Conservation (phyloP, 2,329 filamentous ascomycete genomes). For the Aspergillus sergii region DNA sequence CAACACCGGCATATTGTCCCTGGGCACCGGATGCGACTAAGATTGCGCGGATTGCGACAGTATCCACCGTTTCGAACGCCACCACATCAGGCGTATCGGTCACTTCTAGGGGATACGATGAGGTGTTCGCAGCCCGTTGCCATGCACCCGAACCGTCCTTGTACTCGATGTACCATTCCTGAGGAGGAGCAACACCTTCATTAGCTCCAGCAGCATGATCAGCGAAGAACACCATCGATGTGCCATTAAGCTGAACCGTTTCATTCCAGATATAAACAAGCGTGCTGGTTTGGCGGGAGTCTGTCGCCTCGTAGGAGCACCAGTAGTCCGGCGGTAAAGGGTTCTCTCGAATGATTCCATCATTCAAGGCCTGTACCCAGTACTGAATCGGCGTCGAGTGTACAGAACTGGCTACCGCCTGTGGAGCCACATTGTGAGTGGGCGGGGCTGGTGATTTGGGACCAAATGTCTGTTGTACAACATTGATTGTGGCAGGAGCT, state of each 20-base stretch:
- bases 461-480: neutral
- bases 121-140: neutral
- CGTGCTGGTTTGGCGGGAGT: neutral
- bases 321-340: slow-evolving; percentile 6
- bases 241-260: slow-evolving; percentile 3
- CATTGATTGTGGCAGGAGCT: neutral
- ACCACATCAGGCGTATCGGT: neutral
- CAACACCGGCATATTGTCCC: slow-evolving; percentile 6
- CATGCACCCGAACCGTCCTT: neutral
- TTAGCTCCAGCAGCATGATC: slow-evolving; percentile 4
- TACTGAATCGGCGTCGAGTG: slow-evolving; percentile 2
- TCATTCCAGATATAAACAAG: slow-evolving; percentile 6
- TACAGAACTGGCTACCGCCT: neutral
- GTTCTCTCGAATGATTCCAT: slow-evolving; percentile 2
- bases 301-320: neutral
- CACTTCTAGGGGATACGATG: neutral
- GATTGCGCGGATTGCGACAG: neutral
- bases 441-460: neutral
- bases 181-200: neutral
- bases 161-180: slow-evolving; percentile 7
- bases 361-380: slow-evolving; percentile 6
- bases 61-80: neutral
- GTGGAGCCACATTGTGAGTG: neutral
- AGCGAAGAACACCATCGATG: slow-evolving; percentile 3
- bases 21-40: neutral